A percentile compares a stretch with the other conserved stretches of the same genome.
Evolutionary conservation across 805 yeast genomes (phyloP).

Genomic region (Wickerhamiella qilinensis): DNA sequence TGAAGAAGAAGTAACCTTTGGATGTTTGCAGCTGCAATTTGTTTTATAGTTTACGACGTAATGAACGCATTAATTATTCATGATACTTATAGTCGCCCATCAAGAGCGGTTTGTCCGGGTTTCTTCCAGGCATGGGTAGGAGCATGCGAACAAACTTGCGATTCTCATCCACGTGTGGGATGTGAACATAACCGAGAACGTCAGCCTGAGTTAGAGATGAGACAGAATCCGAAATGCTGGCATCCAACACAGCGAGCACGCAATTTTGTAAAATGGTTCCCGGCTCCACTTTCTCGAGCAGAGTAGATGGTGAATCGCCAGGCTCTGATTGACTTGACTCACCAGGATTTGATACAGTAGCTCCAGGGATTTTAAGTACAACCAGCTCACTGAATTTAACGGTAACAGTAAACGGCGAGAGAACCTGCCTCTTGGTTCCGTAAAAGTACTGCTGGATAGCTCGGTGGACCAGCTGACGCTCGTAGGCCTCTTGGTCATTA

Average conservation of each 20-base stretch:
- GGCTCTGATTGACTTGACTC: neutral
- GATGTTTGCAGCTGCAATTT: too few relatives aligned
- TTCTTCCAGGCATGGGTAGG: constrained; percentile 73
- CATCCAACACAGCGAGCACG: constrained; percentile 47
- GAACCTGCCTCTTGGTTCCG: constrained; percentile 43
- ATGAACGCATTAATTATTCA: too few relatives aligned
- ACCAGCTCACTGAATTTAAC: constrained; percentile 44
- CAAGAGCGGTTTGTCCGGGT: constrained; percentile 61
- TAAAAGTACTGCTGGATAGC: constrained; percentile 79
- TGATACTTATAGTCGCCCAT: constrained; percentile 68
- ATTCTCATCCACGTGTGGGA: constrained; percentile 56
- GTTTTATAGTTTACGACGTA: too few relatives aligned
- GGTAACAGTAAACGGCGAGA: constrained; percentile 78
- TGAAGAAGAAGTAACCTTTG: constrained; percentile 25
- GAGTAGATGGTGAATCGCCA: constrained; percentile 16
- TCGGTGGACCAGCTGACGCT: constrained; percentile 56
- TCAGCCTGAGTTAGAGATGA: constrained; percentile 37
- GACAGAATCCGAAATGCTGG: constrained; percentile 30
- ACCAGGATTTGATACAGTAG: neutral
- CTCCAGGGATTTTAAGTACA: constrained; percentile 26
- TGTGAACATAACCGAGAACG: constrained; percentile 66
- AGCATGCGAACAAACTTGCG: constrained; percentile 52
- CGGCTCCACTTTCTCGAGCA: constrained; percentile 23
- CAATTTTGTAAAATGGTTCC: constrained; percentile 46
- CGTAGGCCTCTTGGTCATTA: constrained; percentile 24